Conservation (phyloP, 202 grass and related monocot genomes). For the Panicum virgatum region DNA sequence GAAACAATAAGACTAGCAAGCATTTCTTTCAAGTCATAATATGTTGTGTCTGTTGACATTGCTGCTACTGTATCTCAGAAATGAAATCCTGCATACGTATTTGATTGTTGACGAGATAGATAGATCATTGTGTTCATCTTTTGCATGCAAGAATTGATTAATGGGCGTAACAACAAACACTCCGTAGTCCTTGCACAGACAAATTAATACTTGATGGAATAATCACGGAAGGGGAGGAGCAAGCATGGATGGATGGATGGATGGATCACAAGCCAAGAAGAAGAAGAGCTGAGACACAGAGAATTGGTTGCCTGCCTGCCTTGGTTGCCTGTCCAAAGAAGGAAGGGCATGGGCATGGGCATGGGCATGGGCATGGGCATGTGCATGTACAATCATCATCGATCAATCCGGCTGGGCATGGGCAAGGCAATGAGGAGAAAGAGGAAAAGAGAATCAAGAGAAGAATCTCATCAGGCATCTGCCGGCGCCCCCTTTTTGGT, state of each 20-base stretch:
- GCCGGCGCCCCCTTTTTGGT: too few species aligned
- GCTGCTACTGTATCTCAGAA: neutral
- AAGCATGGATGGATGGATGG: too few species aligned
- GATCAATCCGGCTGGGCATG: too few species aligned
- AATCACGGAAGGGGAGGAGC: too few species aligned
- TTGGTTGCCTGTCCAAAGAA: too few species aligned
- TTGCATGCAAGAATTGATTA: constrained; percentile 20
- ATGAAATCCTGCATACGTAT: neutral
- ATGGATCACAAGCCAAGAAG: neutral
- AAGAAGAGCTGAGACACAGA: neutral
- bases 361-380: too few species aligned
- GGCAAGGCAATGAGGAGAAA: too few species aligned
- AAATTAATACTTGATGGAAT: too few species aligned
- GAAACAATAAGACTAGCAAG: constrained; percentile 21
- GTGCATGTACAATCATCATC: neutral
- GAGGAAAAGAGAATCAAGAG: too few species aligned
- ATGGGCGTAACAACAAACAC: neutral
- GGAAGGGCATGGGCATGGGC: too few species aligned
- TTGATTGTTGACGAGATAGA: neutral
- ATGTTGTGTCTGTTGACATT: neutral
- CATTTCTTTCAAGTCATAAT: neutral
- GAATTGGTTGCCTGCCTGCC: too few species aligned
- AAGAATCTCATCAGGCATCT: constrained; percentile 3
- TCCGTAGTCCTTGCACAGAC: too few species aligned
- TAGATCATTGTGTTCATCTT: neutral